Evolutionary conservation across 1,284 basidiomycete genomes (phyloP).

Genomic region (Ustilago xerochloae): DNA sequence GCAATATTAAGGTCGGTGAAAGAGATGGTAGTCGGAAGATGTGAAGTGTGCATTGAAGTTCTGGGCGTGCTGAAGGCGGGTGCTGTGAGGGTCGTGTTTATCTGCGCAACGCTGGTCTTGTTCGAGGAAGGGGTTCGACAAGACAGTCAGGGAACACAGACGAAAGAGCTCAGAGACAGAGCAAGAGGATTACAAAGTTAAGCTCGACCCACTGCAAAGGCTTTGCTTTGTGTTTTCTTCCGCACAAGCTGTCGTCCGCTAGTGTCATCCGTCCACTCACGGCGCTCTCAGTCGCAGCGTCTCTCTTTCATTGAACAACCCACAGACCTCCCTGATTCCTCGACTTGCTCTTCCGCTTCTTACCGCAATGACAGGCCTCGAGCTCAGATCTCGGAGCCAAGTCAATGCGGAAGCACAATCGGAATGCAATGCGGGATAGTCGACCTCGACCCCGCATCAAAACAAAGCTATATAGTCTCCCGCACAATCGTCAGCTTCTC

Average conservation of each 20-base stretch:
- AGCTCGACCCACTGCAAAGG: neutral
- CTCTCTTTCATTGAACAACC: neutral
- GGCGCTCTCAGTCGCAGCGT: neutral
- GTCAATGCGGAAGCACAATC: neutral
- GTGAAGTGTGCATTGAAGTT: neutral
- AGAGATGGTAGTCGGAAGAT: neutral
- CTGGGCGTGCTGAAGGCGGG: neutral
- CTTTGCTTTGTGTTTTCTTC: neutral
- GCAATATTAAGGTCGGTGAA: neutral
- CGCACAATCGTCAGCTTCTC: neutral
- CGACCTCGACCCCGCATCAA: neutral
- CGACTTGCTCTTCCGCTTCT: neutral
- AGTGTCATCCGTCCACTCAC: neutral
- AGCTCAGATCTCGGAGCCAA: neutral
- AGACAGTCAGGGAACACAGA: neutral
- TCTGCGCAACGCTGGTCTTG: neutral
- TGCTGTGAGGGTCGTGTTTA: neutral
- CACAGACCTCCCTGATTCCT: neutral
- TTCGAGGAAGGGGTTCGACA: neutral
- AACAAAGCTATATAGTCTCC: conserved; percentile 7
- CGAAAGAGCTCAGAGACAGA: neutral
- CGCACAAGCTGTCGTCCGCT: neutral
- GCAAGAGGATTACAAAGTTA: neutral
- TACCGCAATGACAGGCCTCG: too few species aligned
- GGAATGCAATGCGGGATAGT: neutral